phyloP scores from a whole-genome alignment of 148 eudicot species.

The Suaeda aralocaspica region DNA sequence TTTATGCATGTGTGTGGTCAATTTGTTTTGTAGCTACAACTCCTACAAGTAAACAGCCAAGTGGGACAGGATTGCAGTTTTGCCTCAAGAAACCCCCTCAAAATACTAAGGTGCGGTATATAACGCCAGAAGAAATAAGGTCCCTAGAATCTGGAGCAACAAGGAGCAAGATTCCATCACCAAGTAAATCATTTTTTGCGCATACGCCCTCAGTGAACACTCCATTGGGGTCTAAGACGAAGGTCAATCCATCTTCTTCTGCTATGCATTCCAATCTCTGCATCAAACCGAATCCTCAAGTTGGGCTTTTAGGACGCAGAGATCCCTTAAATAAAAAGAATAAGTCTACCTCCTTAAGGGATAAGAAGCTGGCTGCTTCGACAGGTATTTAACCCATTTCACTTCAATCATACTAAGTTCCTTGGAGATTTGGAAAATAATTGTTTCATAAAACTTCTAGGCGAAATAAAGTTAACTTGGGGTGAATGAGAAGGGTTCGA shows the following conservation, averaged over 20 bases:
- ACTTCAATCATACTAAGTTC: not conserved
- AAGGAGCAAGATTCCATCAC: not conserved
- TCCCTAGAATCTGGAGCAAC: constrained; percentile 15
- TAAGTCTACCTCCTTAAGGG: constrained; percentile 5
- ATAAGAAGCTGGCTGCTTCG: not conserved
- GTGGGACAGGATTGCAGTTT: constrained; percentile 1
- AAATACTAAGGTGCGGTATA: constrained; percentile 21
- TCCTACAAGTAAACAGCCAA: constrained; percentile 15
- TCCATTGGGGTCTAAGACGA: constrained; percentile 1
- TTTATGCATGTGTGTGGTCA: too few species aligned
- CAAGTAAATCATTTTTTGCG: not conserved
- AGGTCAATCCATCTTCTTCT: not conserved
- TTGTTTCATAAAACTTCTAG: not conserved
- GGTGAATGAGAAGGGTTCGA: not conserved
- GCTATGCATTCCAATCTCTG: not conserved
- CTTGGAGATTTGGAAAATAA: not conserved
- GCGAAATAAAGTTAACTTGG: not conserved
- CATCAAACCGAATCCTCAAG: constrained; percentile 5
- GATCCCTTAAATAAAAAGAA: constrained; percentile 4
- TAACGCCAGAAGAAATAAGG: constrained; percentile 20
- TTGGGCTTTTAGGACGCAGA: constrained; percentile 11
- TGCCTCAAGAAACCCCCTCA: constrained; percentile 18
- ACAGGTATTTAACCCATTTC: constrained; percentile 15
- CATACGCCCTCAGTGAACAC: not conserved
- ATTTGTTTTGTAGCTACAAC: constrained; percentile 25